Base-by-base conservation (phyloP, 1,139 yeast genomes). In the Candida labiduridarum region DNA sequence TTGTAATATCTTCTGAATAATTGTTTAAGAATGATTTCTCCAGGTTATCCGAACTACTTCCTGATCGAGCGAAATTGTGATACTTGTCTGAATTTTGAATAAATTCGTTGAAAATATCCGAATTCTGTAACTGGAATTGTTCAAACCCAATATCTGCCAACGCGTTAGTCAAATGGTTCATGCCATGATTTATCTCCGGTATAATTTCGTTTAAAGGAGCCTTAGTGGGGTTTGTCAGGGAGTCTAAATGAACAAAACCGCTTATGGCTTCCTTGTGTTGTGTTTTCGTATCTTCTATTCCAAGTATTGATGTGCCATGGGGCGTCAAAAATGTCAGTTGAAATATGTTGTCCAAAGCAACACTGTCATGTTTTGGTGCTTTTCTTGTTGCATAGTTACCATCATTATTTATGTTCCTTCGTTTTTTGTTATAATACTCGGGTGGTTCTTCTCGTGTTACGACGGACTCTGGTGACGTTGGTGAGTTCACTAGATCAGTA, bases 101-200 rank as follows among this genome's bases (percentile, higher is more conserved):
- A 45, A 64, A 70, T 41, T 59, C 59, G 49, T 61, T 66, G 52
- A 69, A 66, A 11, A 71, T 59, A 41, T 61, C 72, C 0, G 71
- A 67, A 47, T 66, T 66, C 39, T 67, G 67, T 14, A 68, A 50
- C 36, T 64, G 65, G 49, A 70, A 61, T 38, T 57, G 66, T 41
- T 64, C 64, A 5, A 60, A 61, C 2, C 72, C 72, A 35, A 69
- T 60, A 41, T 60, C 63, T 36, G 66, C 72, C 30, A 71, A 54
- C 0, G 71, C 71, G 48, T 63, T 57, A 1, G 71, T 62, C 27
- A 71, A 50, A 31, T 59, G 58, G 45, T 67, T 71, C 16, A 71
- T 63, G 0, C 75, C 74, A 47, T 22, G 45, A 10, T 36, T 39
- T 14, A 42, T 31, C 27, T 45, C 40, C 4, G 48, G 41, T 15